These are phyloP conservation scores for Talaromyces verruculosus DNA, from an alignment of 2,329 filamentous ascomycete genomes.

Conservation along the genomic window DNA sequence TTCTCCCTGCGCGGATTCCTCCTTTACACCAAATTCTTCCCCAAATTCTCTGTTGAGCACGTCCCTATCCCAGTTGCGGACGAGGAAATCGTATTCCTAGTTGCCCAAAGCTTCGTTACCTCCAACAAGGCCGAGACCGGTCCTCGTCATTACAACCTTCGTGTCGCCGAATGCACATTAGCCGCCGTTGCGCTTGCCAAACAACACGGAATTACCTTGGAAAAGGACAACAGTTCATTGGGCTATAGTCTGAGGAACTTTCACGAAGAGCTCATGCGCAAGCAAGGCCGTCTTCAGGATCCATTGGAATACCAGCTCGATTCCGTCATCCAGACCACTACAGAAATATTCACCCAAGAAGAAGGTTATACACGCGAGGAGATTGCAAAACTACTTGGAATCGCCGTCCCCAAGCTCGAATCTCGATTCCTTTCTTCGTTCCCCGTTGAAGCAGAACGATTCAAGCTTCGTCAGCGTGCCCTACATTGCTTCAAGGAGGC, in stretches of 20 bases:
- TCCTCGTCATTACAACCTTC: conserved; percentile 92
- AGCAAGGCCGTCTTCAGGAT: conserved; percentile 49
- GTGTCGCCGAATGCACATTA: conserved; percentile 91
- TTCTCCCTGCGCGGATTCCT: conserved; percentile 84
- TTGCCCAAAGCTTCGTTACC: conserved; percentile 90
- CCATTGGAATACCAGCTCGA: conserved; percentile 67
- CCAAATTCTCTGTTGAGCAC: conserved; percentile 70
- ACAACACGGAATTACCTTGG: conserved; percentile 63
- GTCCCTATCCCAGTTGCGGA: conserved; percentile 78
- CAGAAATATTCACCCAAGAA: conserved; percentile 70
- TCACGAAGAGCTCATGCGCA: conserved; percentile 74
- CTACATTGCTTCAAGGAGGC: conserved; percentile 91
- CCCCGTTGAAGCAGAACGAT: conserved; percentile 80
- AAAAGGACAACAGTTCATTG: conserved; percentile 76
- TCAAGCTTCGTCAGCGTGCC: conserved; percentile 83
- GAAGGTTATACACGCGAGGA: conserved; percentile 88
- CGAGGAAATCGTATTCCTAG: conserved; percentile 84
- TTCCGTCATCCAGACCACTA: conserved; percentile 67
- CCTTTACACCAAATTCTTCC: conserved; percentile 86
- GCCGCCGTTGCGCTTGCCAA: conserved; percentile 70
- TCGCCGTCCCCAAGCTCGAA: conserved; percentile 71
- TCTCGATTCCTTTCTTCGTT: conserved; percentile 80
- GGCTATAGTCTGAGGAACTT: conserved; percentile 82
- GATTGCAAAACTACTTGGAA: conserved; percentile 69
- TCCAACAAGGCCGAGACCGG: conserved; percentile 94